A percentile compares a stretch with the other conserved stretches of the same genome.
phyloP scores from a whole-genome alignment of 139 green algal genomes.

The Closterium sp. region DNA sequence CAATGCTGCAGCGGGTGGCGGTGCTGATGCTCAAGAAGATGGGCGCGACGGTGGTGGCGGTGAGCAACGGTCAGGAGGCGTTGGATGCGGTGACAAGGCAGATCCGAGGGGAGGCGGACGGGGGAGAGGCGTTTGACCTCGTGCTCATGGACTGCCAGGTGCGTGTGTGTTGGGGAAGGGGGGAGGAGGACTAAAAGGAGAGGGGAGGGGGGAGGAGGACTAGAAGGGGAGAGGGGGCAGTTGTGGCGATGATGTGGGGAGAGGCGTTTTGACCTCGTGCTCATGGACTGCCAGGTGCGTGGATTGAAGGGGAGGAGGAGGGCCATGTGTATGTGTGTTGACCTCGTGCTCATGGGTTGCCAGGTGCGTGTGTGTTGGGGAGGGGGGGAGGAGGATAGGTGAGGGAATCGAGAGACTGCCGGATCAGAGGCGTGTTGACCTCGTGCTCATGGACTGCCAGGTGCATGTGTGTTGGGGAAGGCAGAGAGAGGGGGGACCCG shows the following conservation, averaged over 20 bases:
- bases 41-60: conserved; percentile 19
- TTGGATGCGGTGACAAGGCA: conserved; percentile 22
- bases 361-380: conserved; percentile 18
- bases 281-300: conserved; percentile 75
- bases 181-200: no score
- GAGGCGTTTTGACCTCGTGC: no score
- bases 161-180: background rate
- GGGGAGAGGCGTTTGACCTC: conserved; percentile 57
- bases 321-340: no score
- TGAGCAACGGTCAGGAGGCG: conserved; percentile 36
- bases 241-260: no score
- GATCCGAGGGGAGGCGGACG: background rate
- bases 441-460: conserved; percentile 79
- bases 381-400: no score
- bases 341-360: conserved; percentile 80
- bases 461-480: background rate
- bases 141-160: conserved; percentile 79
- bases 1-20: conserved; percentile 17
- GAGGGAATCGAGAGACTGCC: no score
- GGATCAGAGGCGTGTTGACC: no score
- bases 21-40: conserved; percentile 27
- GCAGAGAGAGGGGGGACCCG: no score
- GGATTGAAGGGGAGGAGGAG: no score
- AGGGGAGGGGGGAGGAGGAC: no score
- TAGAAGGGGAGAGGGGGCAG: no score